Percentiles rank a stretch among this genome's conserved stretches.
Evolutionary conservation across 164 flowering plant species (phyloP).

Genomic region (Magnolia officinalis): DNA sequence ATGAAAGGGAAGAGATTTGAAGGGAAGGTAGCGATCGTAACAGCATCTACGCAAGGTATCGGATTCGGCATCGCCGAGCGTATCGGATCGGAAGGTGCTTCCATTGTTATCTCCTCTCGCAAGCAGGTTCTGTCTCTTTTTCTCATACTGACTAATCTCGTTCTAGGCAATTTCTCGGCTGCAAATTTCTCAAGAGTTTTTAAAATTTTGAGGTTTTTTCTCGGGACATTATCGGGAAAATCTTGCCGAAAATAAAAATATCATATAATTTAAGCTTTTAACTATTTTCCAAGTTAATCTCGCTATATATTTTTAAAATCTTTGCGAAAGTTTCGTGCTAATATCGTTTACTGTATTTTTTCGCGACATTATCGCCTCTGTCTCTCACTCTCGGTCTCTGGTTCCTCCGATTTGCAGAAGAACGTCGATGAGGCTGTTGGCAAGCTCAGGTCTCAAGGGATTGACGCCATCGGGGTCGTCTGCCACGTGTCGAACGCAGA

Average conservation of each 20-base stretch:
- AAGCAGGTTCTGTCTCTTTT: slow-evolving; percentile 47
- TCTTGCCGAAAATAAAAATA: no score
- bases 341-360: no score
- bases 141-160: background rate
- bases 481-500: slow-evolving; percentile 86
- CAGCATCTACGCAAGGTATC: slow-evolving; percentile 94
- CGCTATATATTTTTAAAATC: no score
- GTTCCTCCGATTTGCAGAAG: slow-evolving; percentile 35
- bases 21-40: slow-evolving; percentile 87
- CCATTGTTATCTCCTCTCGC: slow-evolving; percentile 88
- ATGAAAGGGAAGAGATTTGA: slow-evolving; percentile 50
- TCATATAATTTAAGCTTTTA: no score
- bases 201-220: background rate
- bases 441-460: slow-evolving; percentile 62
- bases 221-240: background rate
- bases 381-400: background rate
- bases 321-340: no score
- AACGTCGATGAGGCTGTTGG: slow-evolving; percentile 88
- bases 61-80: slow-evolving; percentile 83
- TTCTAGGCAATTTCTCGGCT: no score
- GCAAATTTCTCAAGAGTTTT: no score
- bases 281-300: no score
- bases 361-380: no score
- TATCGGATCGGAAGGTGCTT: slow-evolving; percentile 86
- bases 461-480: slow-evolving; percentile 71